These are phyloP conservation scores for Durio zibethinus DNA, from an alignment of 345 rosid species.

Conservation along the genomic window DNA sequence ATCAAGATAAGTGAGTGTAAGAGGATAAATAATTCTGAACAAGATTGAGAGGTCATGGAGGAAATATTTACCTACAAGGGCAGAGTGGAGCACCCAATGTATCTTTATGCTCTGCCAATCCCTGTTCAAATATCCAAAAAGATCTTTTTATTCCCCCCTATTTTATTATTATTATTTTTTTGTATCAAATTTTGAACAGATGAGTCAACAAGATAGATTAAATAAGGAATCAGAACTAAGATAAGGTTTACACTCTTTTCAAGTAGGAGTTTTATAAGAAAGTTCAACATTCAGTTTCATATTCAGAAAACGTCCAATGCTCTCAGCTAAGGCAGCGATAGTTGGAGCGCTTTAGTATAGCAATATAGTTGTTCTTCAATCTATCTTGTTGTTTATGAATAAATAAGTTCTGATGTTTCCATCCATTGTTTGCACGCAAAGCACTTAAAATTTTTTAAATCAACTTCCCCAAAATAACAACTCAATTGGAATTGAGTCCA, in stretches of 20 bases:
- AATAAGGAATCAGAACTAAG: not conserved
- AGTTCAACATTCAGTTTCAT: not conserved
- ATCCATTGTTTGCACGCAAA: not conserved
- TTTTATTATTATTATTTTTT: not conserved
- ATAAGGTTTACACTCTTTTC: not conserved
- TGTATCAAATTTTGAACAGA: not conserved
- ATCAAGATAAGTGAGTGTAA: not conserved
- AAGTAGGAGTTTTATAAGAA: not conserved
- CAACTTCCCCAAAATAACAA: not conserved
- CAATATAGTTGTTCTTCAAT: not conserved
- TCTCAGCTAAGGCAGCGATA: not conserved
- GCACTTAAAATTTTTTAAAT: not conserved
- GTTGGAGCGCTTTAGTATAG: not conserved
- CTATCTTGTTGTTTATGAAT: not conserved
- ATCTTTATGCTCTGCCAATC: conserved; percentile 93
- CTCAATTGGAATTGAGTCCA: not conserved
- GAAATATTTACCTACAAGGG: conserved; percentile 65
- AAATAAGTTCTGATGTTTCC: not conserved
- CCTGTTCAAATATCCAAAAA: conserved; percentile 39
- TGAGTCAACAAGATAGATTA: not conserved
- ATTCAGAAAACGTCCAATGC: not conserved
- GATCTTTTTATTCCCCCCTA: not conserved
- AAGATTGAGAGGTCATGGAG: not conserved
- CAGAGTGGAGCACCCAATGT: conserved; percentile 89
- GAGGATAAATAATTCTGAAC: not conserved